These are phyloP conservation scores for Talaromyces trachyspermus DNA, from an alignment of 495 filamentous ascomycete species.

Conservation along the genomic window DNA sequence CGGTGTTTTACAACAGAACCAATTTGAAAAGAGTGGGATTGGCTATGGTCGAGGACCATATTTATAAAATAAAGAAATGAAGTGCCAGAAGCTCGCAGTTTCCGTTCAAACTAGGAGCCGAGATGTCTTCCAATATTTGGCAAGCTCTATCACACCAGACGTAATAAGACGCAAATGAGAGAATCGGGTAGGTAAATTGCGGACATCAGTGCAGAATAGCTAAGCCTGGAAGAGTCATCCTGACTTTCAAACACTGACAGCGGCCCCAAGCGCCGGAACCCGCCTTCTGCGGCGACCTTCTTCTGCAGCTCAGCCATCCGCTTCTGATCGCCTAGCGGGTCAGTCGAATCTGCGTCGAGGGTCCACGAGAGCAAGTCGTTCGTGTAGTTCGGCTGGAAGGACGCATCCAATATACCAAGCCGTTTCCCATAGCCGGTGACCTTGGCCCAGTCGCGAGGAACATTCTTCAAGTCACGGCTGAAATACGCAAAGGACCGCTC, in stretches of 20 bases:
- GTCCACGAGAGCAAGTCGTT: conserved; percentile 55
- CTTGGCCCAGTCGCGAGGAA: conserved; percentile 60
- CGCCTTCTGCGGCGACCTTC: conserved; percentile 44
- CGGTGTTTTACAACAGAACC: too few relatives aligned
- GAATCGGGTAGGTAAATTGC: conserved; percentile 1
- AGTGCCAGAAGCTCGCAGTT: too few relatives aligned
- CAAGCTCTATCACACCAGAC: too few relatives aligned
- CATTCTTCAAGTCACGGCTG: conserved; percentile 63
- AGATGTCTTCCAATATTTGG: too few relatives aligned
- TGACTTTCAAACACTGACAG: neutral
- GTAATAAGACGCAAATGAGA: conserved; percentile 6
- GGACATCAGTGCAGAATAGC: neutral
- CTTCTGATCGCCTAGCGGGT: conserved; percentile 61
- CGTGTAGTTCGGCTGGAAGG: conserved; percentile 60
- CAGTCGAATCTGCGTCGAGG: conserved; percentile 50
- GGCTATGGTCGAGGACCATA: too few relatives aligned
- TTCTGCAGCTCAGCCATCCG: conserved; percentile 54
- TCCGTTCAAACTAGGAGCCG: too few relatives aligned
- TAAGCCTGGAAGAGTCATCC: neutral
- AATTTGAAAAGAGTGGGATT: too few relatives aligned
- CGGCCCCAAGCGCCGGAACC: conserved; percentile 34
- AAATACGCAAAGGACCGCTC: conserved; percentile 66
- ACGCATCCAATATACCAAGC: conserved; percentile 48
- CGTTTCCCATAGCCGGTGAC: conserved; percentile 63
- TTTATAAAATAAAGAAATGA: too few relatives aligned